Base-by-base conservation (phyloP, 371 early-diverging fungal genomes). In the Mucor mucedo region DNA sequence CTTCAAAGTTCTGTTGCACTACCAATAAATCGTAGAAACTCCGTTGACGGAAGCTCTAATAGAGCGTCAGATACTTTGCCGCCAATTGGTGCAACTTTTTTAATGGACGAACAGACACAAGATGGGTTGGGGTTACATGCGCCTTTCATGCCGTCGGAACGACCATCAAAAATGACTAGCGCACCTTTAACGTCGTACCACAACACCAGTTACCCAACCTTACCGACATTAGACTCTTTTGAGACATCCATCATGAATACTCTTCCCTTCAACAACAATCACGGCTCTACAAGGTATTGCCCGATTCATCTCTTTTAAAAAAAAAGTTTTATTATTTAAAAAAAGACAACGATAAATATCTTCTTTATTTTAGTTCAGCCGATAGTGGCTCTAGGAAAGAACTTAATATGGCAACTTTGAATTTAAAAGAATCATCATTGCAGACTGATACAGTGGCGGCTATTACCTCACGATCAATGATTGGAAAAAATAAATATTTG, bases 141-240 rank as follows among this genome's bases (percentile, higher is more conserved):
- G 5, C 44, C 44, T 44, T 44, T 44, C 16, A 44, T n/a, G 44
- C 16, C 44, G 14, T 5, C n/a, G 44, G n/a, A 10, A 44, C 14
- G 16, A 5, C 28, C 49, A 48, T 28, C 49, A 28, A 48, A 9
- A 48, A n/a, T 48, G 21, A 48, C 49, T 6, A 48, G 49, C 11
- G 29, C 29, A 11, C 49, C 49, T 6, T 28, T 48, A 8, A 5
- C 21, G 8, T 28, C 21, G 7, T 28, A 48, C 9, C 28, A 28
- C 49, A 48, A 21, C 8, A 48, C 9, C 11, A 21, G 49, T 28
- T 28, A 28, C 28, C 49, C 21, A 21, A 48, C 21, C 11, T 33
- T 58, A 11, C 33, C 58, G 8, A 58, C 48, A 14, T 27, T 58
- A 45, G 48, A 58, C 48, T 58, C 58, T 35, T 58, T 58, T 39